Conservation (phyloP, 768 basidiomycete species). For the Amanita pseudoporphyria region DNA sequence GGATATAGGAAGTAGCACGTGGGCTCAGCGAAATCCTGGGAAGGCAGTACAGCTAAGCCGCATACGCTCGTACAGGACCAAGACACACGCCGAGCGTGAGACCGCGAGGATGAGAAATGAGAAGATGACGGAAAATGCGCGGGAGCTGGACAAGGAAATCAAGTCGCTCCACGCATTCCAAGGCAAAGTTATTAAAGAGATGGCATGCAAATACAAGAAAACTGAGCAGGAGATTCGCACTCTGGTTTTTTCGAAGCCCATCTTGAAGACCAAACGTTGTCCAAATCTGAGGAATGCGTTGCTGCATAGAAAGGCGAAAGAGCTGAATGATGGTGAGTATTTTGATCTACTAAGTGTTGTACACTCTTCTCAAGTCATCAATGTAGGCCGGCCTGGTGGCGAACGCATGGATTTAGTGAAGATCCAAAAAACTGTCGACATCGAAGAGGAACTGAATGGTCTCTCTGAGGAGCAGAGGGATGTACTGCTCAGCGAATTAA, state of each 20-base stretch:
- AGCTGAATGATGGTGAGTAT: slow-evolving; percentile 1
- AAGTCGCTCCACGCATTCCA: neutral
- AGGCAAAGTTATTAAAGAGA: neutral
- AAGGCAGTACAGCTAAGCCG: no score
- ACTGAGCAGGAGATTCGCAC: neutral
- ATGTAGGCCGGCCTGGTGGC: neutral
- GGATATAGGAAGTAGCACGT: no score
- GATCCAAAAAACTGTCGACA: neutral
- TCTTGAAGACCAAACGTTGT: neutral
- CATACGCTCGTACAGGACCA: no score
- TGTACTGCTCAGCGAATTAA: neutral
- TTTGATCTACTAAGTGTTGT: neutral
- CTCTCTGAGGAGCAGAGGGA: no score
- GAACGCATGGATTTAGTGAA: neutral
- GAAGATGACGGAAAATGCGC: neutral
- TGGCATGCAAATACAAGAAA: neutral
- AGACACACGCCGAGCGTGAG: no score
- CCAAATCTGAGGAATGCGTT: no score
- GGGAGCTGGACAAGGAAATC: neutral
- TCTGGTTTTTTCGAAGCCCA: neutral
- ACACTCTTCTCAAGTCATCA: no score
- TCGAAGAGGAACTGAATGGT: neutral
- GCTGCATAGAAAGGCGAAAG: neutral
- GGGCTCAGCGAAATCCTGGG: no score
- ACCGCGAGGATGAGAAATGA: no score